These are phyloP conservation scores for Lentinula edodes DNA, from an alignment of 768 basidiomycete genomes.

Conservation along the genomic window DNA sequence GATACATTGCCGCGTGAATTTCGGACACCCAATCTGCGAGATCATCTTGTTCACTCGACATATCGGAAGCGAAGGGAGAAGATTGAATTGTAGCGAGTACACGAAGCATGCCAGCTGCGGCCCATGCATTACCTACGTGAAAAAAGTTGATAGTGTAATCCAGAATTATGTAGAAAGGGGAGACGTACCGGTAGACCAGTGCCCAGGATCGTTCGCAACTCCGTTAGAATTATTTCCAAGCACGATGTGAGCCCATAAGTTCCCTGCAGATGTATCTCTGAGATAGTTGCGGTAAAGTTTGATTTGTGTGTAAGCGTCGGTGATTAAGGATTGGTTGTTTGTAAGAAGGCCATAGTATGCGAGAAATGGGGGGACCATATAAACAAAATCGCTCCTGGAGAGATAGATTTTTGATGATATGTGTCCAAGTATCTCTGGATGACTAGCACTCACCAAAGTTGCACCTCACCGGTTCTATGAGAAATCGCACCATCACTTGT, in stretches of 20 bases:
- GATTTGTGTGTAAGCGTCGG: slow-evolving; percentile 67
- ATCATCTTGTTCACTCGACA: slow-evolving; percentile 50
- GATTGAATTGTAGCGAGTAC: slow-evolving; percentile 70
- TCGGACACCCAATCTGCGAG: slow-evolving; percentile 63
- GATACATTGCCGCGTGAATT: slow-evolving; percentile 71
- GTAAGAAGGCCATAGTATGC: slow-evolving; percentile 57
- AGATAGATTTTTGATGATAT: slow-evolving; percentile 2
- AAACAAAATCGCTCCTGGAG: slow-evolving; percentile 70
- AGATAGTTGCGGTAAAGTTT: slow-evolving; percentile 66
- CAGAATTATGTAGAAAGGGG: not conserved
- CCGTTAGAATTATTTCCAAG: slow-evolving; percentile 35
- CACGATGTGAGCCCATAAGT: slow-evolving; percentile 75
- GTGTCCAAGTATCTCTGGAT: not conserved
- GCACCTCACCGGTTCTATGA: slow-evolving; percentile 62
- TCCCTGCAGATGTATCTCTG: slow-evolving; percentile 38
- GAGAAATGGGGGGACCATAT: slow-evolving; percentile 65
- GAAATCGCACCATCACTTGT: slow-evolving; percentile 78
- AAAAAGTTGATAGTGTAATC: not conserved
- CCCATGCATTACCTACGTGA: slow-evolving; percentile 77
- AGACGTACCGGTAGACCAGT: slow-evolving; percentile 72
- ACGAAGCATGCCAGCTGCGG: slow-evolving; percentile 80
- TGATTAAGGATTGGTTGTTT: slow-evolving; percentile 50
- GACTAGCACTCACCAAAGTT: slow-evolving; percentile 53
- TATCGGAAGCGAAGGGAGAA: slow-evolving; percentile 45
- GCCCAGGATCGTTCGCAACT: slow-evolving; percentile 51